Conservation (phyloP, 73 alveolate genomes). For the Symbiodinium natans region DNA sequence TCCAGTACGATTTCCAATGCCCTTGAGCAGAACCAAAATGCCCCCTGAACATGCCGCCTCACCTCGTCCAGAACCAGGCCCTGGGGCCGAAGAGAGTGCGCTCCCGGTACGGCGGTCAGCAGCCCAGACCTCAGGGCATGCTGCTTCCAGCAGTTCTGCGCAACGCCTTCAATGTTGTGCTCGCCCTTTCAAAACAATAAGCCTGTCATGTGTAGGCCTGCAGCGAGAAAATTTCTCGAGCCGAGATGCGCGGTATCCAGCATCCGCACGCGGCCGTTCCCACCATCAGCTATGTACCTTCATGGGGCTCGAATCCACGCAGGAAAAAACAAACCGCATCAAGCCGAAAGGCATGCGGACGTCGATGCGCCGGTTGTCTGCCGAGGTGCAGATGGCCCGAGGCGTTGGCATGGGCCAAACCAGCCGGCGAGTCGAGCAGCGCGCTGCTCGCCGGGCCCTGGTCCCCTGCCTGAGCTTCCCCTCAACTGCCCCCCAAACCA, state of each 20-base stretch:
- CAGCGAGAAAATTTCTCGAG: background rate
- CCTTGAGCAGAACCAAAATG: too few species aligned
- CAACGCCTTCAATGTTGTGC: too few species aligned
- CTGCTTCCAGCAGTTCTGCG: background rate
- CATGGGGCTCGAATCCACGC: too few species aligned
- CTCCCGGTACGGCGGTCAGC: background rate
- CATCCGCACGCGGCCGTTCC: constrained; percentile 41
- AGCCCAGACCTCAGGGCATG: background rate
- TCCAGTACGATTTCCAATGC: too few species aligned
- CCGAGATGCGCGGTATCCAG: constrained; percentile 22
- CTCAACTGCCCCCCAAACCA: too few species aligned
- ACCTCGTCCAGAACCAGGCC: constrained; percentile 11
- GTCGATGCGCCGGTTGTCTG: too few species aligned
- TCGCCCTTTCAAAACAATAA: too few species aligned
- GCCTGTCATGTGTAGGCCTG: too few species aligned
- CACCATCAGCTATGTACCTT: constrained; percentile 53
- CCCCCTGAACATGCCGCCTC: background rate
- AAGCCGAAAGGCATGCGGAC: background rate
- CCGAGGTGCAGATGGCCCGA: background rate
- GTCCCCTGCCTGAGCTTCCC: constrained; percentile 7
- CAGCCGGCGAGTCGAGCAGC: background rate
- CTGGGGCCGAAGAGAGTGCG: background rate
- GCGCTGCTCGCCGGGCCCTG: constrained; percentile 1
- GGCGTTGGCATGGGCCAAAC: background rate
- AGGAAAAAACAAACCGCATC: too few species aligned